Evolutionary conservation across 768 basidiomycete species (phyloP).

Genomic region (Nidularia pulvinata): DNA sequence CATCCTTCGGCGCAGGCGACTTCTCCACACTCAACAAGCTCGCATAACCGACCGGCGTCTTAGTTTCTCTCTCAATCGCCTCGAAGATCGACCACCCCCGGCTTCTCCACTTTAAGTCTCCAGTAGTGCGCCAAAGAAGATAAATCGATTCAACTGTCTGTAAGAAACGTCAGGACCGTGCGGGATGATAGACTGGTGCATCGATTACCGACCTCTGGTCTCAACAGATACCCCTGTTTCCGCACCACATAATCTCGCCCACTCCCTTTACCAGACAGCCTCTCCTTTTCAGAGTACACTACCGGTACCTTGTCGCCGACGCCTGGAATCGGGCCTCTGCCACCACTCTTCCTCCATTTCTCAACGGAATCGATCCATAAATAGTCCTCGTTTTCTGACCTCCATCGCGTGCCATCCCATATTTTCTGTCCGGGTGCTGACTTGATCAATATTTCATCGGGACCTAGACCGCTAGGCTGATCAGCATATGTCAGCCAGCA

Average conservation of each 20-base stretch:
- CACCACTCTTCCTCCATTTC: constrained; percentile 45
- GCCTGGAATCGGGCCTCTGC: constrained; percentile 51
- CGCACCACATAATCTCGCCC: constrained; percentile 54
- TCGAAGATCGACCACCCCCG: constrained; percentile 73
- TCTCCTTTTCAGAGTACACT: constrained; percentile 25
- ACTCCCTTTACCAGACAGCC: constrained; percentile 14
- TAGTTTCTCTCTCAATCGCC: constrained; percentile 60
- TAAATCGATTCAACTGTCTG: constrained; percentile 78
- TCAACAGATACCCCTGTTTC: constrained; percentile 50
- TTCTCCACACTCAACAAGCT: constrained; percentile 48
- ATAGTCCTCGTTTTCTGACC: constrained; percentile 13
- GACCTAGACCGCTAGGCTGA: constrained; percentile 65
- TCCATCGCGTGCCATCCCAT: constrained; percentile 16
- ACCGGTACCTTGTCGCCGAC: constrained; percentile 41
- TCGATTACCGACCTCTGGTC: constrained; percentile 64
- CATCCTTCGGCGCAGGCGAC: constrained; percentile 31
- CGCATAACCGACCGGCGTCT: constrained; percentile 63
- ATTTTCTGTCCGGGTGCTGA: constrained; percentile 8
- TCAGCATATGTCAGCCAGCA: constrained; percentile 77
- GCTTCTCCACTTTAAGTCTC: constrained; percentile 67
- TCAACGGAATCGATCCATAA: constrained; percentile 51
- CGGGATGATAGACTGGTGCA: not conserved
- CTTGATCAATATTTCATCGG: constrained; percentile 54
- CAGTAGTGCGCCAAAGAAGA: constrained; percentile 69
- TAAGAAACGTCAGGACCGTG: not conserved